Evolutionary conservation across 192 early-diverging fungal genomes (phyloP), one percentile per base, ranked within the genome.

Genomic region (Umbelopsis isabellina): DNA sequence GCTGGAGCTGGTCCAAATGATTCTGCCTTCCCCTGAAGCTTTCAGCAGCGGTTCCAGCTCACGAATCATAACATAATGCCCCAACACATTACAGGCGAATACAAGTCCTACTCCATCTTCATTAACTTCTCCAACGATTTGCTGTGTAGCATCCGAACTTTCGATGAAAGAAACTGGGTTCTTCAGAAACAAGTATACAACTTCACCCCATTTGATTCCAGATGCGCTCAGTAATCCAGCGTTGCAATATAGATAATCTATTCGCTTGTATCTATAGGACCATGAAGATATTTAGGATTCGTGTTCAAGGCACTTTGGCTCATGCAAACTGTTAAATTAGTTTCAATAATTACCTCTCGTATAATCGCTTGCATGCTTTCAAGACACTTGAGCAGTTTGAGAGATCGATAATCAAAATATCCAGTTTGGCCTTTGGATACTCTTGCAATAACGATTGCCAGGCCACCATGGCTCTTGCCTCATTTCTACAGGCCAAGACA

Each of bases 1-100:
- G 46, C 76, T 46, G 4, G 86, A 88, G 50, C 86, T 80, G 6
- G 84, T 86, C 86, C 86, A 88, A 25, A 88, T 79, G 21, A 88
- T 70, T 48, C 82, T 77, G 16, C 80, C 77, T 20, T 80, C 80
- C 13, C 73, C 72, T 0, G 84, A 79, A 18, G 52, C 67, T 45
- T 35, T 68, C 46, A 87, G 37, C 35, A 75, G 66, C 18, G 72
- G 68, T 49, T 86, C 86, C 1, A 87, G 48, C 66, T 83, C 84
- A 16, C 77, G 80, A 44, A 86, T 82, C 84, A 88, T 86, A 3
- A 88, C 22, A 68, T 83, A 88, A 49, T 88, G 86, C 15, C 86
- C 86, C 79, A 88, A 86, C 8, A 88, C 72, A 73, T 88, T 88
- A 45, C 78, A 76, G 16, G 83, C 84, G 51, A 88, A 77, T 7